Evolutionary conservation across 805 yeast genomes (phyloP), one percentile per base, ranked within the genome.

Genomic region (Kuraishia hungarica): DNA sequence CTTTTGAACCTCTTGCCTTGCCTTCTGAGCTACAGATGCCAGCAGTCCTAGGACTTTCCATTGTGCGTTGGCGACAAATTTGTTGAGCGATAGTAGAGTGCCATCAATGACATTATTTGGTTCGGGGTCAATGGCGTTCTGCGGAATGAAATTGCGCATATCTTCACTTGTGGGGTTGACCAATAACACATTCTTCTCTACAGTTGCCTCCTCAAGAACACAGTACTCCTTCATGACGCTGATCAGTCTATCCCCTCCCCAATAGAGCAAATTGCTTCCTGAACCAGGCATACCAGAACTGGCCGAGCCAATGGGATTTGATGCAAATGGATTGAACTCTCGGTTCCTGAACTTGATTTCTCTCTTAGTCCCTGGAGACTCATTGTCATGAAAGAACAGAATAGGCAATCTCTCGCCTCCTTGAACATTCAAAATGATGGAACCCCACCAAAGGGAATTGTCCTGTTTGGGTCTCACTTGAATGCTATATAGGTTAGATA

Each of bases 241-340:
- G 56, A 89, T 69, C 56, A 94, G 85, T 60, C 88, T 87, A 49
- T 79, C 81, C 1, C 97, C 99, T 21, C 99, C 99, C 97, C 98
- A 94, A 60, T 84, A 87, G 47, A 89, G 66, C 1, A 72, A 68
- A 39, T 77, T 77, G 29, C 68, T 67, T 5, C 22, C 50, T 10
- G 21, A 15, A 5, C 10, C 26, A 11, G 49, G 7, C 7, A 23
- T 22, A 19, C 20, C 26, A 15, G 49, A 15, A 22, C 24, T n/a
- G 19, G 29, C 2, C n/a, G 17, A 15, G 5, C 51, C 39, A 4
- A 28, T 22, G 20, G 26, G 2, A 46, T 74, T 74, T 22, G 75
- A 77, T 17, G 80, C 80, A 66, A 90, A 92, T 0, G 96, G 91
- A 56, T 87, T 88, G 66, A 92, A 90, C 15, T 79, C 72, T 62